Evolutionary conservation across 2,329 filamentous ascomycete genomes (phyloP).

Genomic region (Ophiocordyceps camponoti-leonardi): DNA sequence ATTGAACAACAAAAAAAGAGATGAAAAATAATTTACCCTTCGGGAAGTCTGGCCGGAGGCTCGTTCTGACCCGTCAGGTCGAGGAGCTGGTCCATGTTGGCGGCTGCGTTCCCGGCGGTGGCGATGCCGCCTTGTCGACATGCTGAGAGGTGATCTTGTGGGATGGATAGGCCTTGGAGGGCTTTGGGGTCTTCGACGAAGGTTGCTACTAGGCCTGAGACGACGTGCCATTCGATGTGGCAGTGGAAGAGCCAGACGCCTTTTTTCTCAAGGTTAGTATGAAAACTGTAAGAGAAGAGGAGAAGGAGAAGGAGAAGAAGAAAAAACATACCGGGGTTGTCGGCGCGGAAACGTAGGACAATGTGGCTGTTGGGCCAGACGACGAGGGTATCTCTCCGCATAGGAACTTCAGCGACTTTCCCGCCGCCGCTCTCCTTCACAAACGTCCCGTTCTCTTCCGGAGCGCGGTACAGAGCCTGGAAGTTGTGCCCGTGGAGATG

Average conservation of each 20-base stretch:
- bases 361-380: constrained; percentile 49
- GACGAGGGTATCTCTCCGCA: constrained; percentile 52
- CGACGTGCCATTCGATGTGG: constrained; percentile 65
- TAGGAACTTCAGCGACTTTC: constrained; percentile 34
- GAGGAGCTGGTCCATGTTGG: constrained; percentile 44
- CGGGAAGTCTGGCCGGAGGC: constrained; percentile 38
- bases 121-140: constrained; percentile 36
- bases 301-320: background rate
- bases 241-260: constrained; percentile 61
- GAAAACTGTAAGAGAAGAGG: background rate
- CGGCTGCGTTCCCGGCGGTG: constrained; percentile 55
- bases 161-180: constrained; percentile 41
- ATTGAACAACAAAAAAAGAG: background rate
- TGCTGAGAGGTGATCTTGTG: constrained; percentile 35
- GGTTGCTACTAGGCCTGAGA: constrained; percentile 47
- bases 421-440: constrained; percentile 23
- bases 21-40: constrained; percentile 26
- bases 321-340: constrained; percentile 47
- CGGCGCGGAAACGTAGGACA: constrained; percentile 47
- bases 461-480: constrained; percentile 45
- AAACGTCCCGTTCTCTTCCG: constrained; percentile 39
- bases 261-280: constrained; percentile 1
- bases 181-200: constrained; percentile 46
- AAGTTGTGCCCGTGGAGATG: constrained; percentile 66
- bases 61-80: constrained; percentile 45